phyloP scores from a whole-genome alignment of 768 basidiomycete genomes.

The Phylloporus scabripes region DNA sequence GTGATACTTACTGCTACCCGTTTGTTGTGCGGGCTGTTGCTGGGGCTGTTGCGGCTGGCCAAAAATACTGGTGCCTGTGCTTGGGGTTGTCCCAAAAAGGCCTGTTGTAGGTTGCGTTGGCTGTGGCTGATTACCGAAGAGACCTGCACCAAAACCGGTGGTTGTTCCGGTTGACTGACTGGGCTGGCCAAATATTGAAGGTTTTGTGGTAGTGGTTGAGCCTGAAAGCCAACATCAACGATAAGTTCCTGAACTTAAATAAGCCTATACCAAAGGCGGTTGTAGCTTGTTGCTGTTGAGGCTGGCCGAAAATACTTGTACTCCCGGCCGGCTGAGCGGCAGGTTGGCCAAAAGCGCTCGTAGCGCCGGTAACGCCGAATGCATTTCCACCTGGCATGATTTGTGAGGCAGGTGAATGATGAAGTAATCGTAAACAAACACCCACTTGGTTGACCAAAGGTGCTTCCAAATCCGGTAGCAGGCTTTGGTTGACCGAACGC shows the following conservation, averaged over 20 bases:
- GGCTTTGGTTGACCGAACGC: conserved; percentile 32
- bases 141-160: conserved; percentile 32
- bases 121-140: conserved; percentile 27
- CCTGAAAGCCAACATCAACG: conserved; percentile 20
- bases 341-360: conserved; percentile 27
- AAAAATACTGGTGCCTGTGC: conserved; percentile 28
- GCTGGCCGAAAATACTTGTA: conserved; percentile 33
- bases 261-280: conserved; percentile 38
- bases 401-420: conserved; percentile 1
- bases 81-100: conserved; percentile 28
- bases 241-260: background rate
- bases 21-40: conserved; percentile 38
- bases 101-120: conserved; percentile 21
- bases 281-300: conserved; percentile 32
- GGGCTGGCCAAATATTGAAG: conserved; percentile 46
- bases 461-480: conserved; percentile 24
- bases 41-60: conserved; percentile 29
- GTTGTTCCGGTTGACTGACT: conserved; percentile 35
- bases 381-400: conserved; percentile 14
- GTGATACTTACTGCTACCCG: conserved; percentile 31
- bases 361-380: conserved; percentile 20
- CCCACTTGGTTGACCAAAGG: conserved; percentile 26
- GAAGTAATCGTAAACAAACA: background rate
- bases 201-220: conserved; percentile 34
- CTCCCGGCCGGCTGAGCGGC: conserved; percentile 18